phyloP scores from a whole-genome alignment of 1,139 yeast species.

The Yarrowia galli region DNA sequence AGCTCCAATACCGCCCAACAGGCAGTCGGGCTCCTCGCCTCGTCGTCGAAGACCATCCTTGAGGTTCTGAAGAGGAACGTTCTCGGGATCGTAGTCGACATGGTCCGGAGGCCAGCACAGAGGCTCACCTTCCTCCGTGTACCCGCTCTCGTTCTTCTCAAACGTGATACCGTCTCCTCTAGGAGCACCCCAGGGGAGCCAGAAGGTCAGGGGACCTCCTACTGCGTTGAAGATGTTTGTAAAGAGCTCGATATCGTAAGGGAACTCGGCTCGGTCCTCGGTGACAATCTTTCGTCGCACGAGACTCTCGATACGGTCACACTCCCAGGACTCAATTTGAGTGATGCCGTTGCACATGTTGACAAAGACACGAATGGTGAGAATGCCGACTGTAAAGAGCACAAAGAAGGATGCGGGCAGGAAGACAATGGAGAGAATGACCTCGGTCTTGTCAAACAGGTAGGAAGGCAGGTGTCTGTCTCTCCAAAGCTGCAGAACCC shows the following conservation, averaged over 20 bases:
- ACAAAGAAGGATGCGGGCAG: slow-evolving; percentile 67
- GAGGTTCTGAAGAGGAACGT: slow-evolving; percentile 41
- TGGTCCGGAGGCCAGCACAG: slow-evolving; percentile 85
- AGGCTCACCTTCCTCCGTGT: slow-evolving; percentile 58
- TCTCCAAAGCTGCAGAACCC: slow-evolving; percentile 59
- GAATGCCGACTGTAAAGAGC: slow-evolving; percentile 61
- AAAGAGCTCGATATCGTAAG: slow-evolving; percentile 74
- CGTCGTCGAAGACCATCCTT: slow-evolving; percentile 33
- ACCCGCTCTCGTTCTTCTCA: slow-evolving; percentile 57
- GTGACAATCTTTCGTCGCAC: slow-evolving; percentile 52
- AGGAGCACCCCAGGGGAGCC: slow-evolving; percentile 72
- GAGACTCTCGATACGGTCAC: slow-evolving; percentile 77
- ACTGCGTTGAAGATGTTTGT: slow-evolving; percentile 57
- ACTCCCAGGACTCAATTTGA: slow-evolving; percentile 92
- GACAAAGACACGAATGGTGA: slow-evolving; percentile 66
- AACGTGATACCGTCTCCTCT: slow-evolving; percentile 61
- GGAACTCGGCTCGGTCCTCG: slow-evolving; percentile 56
- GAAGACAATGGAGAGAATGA: slow-evolving; percentile 64
- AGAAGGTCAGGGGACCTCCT: slow-evolving; percentile 58
- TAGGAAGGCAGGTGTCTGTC: slow-evolving; percentile 67
- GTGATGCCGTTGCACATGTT: slow-evolving; percentile 76
- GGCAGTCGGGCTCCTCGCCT: slow-evolving; percentile 15
- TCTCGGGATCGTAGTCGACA: slow-evolving; percentile 56
- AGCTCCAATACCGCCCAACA: not conserved
- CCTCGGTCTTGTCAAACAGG: slow-evolving; percentile 60